Conservation (phyloP, 2,329 filamentous ascomycete genomes). For the Botrytis paeoniae region DNA sequence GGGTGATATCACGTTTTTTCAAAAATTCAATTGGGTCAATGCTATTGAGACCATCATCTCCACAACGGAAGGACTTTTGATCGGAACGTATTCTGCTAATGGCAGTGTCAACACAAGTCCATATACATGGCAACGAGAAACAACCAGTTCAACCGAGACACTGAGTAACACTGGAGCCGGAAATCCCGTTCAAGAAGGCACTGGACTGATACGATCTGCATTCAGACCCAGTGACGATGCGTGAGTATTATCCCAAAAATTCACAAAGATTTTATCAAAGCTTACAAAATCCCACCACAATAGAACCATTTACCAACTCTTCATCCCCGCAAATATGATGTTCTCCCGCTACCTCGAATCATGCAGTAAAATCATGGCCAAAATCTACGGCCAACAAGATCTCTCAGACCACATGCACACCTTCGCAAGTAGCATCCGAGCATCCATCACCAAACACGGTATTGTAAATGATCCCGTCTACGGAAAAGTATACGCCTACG, state of each 20-base stretch:
- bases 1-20: slow-evolving; percentile 69
- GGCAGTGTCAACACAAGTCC: slow-evolving; percentile 53
- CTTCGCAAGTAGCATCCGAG: slow-evolving; percentile 60
- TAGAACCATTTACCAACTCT: slow-evolving; percentile 70
- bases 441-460: slow-evolving; percentile 68
- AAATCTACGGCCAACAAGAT: slow-evolving; percentile 47
- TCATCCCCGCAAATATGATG: slow-evolving; percentile 90
- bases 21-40: slow-evolving; percentile 67
- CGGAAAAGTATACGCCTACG: slow-evolving; percentile 71
- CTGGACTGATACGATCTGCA: slow-evolving; percentile 79
- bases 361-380: slow-evolving; percentile 51
- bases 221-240: slow-evolving; percentile 91
- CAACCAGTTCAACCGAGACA: slow-evolving; percentile 75
- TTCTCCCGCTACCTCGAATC: slow-evolving; percentile 61
- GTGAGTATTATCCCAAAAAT: slow-evolving; percentile 36
- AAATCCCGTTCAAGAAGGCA: slow-evolving; percentile 71
- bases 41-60: slow-evolving; percentile 69
- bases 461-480: slow-evolving; percentile 61
- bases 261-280: background rate
- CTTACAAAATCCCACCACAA: background rate
- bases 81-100: slow-evolving; percentile 67
- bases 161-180: slow-evolving; percentile 73
- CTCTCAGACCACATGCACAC: slow-evolving; percentile 55
- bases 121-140: slow-evolving; percentile 76
- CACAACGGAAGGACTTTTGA: slow-evolving; percentile 67